Evolutionary conservation across 306 rosid species (phyloP), one percentile per base, ranked within the genome.

Genomic region (Alnus rubra): DNA sequence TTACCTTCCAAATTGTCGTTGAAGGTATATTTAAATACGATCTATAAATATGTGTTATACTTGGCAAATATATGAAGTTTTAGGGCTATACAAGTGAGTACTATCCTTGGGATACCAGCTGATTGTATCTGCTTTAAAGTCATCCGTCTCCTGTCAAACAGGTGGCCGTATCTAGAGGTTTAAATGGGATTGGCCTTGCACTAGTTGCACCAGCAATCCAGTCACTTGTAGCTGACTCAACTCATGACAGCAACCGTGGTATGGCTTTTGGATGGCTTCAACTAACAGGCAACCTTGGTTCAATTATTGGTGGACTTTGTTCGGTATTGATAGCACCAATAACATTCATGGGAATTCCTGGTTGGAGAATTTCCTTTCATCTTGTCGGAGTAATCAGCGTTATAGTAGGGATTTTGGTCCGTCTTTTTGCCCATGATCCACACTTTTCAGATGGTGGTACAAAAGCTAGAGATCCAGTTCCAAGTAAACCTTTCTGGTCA

Each of bases 251-350:
- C 71, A 88, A 84, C 73, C 93, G 99, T n/a, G 99, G 99, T 70
- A 84, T 28, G 78, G 99, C 98, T 35, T 95, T 95, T 76, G 98
- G 99, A 62, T 95, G 98, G 99, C 99, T 93, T 77, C 98, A 93
- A 75, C 74, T 90, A 35, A 95, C 98, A 0, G 92, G 92, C 73
- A 95, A 91, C 83, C 52, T 95, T 54, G 99, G 99, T 74, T 90
- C 97, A 6, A 84, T 91, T 65, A 80, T 91, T 28, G 99, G 98
- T 7, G 99, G 99, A 54, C 89, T 90, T 70, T 88, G 86, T 63
- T 85, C 99, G 12, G 86, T 93, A 69, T 51, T 95, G 84, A 78
- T 93, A 79, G 97, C 99, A 82, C 96, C 98, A 18, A 10, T 74
- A 23, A 93, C 93, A 30, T 42, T 93, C 10, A 53, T 92, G 89